These are phyloP conservation scores for Rhizophagus sp. DNA, from an alignment of 192 early-diverging fungal species.

Conservation along the genomic window DNA sequence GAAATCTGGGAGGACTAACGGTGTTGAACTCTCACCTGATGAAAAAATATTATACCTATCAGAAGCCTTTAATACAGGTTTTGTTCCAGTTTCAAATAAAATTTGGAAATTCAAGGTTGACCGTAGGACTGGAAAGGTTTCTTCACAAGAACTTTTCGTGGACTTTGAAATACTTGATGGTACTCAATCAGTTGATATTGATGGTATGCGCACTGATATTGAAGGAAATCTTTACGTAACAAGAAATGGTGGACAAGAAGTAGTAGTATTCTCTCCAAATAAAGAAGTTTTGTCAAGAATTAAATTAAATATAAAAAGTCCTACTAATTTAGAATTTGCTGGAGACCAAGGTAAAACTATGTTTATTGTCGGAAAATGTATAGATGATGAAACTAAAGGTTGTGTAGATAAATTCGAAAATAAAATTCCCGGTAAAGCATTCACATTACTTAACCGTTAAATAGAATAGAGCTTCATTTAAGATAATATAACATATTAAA, in stretches of 20 bases:
- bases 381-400: constrained; percentile 40
- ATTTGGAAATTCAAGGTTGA: constrained; percentile 52
- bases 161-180: constrained; percentile 51
- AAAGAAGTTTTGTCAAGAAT: constrained; percentile 44
- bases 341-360: constrained; percentile 45
- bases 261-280: constrained; percentile 46
- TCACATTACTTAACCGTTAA: neutral
- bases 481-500: no score
- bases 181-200: constrained; percentile 47
- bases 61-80: constrained; percentile 46
- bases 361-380: constrained; percentile 55
- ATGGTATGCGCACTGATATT: constrained; percentile 57
- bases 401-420: constrained; percentile 39
- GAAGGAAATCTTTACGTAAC: constrained; percentile 57
- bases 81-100: constrained; percentile 45
- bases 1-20: constrained; percentile 53
- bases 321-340: constrained; percentile 54
- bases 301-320: constrained; percentile 30
- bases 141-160: constrained; percentile 37
- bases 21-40: constrained; percentile 58
- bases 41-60: constrained; percentile 57
- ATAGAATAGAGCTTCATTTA: neutral
- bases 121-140: constrained; percentile 33
- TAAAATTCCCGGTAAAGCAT: neutral
- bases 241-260: constrained; percentile 50